These are phyloP conservation scores for Coemansia sp. DNA, from an alignment of 192 early-diverging fungal species.

Conservation along the genomic window DNA sequence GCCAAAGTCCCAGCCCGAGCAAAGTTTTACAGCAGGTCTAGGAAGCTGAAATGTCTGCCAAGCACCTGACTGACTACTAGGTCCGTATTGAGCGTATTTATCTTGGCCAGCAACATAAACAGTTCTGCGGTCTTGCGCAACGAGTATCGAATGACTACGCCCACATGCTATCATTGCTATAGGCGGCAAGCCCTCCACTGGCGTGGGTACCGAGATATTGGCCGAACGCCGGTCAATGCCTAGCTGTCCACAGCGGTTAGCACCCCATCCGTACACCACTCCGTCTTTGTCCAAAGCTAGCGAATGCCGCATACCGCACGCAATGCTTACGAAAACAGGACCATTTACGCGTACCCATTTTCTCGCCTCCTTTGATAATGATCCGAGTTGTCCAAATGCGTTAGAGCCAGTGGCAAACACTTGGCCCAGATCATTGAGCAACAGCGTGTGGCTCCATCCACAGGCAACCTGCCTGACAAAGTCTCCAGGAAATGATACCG, in stretches of 20 bases:
- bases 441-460: constrained; percentile 52
- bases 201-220: neutral
- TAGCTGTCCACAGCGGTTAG: constrained; percentile 64
- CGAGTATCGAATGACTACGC: constrained; percentile 59
- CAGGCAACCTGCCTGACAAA: constrained; percentile 27
- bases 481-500: constrained; percentile 3
- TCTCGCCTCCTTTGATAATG: neutral
- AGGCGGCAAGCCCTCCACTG: constrained; percentile 16
- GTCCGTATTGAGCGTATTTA: constrained; percentile 66
- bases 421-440: constrained; percentile 16
- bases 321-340: constrained; percentile 46
- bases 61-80: constrained; percentile 1
- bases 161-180: constrained; percentile 64
- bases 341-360: neutral
- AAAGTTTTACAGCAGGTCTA: constrained; percentile 19
- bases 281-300: constrained; percentile 54
- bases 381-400: constrained; percentile 36
- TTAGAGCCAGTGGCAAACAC: constrained; percentile 29
- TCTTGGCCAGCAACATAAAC: constrained; percentile 61
- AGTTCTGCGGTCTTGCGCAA: constrained; percentile 44
- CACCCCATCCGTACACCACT: constrained; percentile 61
- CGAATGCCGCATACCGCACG: constrained; percentile 67
- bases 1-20: constrained; percentile 51
- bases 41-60: constrained; percentile 17
- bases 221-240: constrained; percentile 25